Evolutionary conservation across 805 yeast species (phyloP).

Genomic region (Pichia sporocuriosa): DNA sequence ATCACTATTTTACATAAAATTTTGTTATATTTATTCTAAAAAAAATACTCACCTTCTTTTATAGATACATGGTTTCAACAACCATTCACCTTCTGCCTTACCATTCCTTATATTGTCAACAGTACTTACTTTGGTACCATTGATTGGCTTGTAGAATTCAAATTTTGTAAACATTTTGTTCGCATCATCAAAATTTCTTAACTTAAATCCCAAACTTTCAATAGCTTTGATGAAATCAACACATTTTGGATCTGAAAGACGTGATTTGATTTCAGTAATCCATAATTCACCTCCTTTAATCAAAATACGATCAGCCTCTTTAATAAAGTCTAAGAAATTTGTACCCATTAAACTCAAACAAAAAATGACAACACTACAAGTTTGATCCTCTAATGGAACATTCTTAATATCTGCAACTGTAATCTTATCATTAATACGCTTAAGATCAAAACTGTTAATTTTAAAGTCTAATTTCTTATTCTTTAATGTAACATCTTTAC

Average conservation of each 20-base stretch:
- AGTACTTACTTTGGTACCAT: constrained; percentile 57
- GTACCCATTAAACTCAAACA: constrained; percentile 98
- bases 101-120: constrained; percentile 49
- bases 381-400: constrained; percentile 75
- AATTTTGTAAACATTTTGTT: constrained; percentile 94
- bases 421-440: constrained; percentile 79
- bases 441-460: constrained; percentile 87
- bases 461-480: constrained; percentile 37
- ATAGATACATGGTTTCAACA: constrained; percentile 92
- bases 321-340: constrained; percentile 83
- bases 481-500: constrained; percentile 14
- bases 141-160: constrained; percentile 85
- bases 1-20: no score
- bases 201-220: constrained; percentile 77
- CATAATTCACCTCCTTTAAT: constrained; percentile 92
- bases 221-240: constrained; percentile 76
- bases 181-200: constrained; percentile 74
- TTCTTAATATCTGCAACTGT: constrained; percentile 95
- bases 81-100: constrained; percentile 76
- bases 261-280: constrained; percentile 95
- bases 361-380: constrained; percentile 84
- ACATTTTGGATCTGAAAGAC: constrained; percentile 73
- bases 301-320: constrained; percentile 81
- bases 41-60: constrained; percentile 59
- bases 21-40: not conserved